Base-by-base conservation (phyloP, 75 land plant genomes). In the Pinus taeda region DNA sequence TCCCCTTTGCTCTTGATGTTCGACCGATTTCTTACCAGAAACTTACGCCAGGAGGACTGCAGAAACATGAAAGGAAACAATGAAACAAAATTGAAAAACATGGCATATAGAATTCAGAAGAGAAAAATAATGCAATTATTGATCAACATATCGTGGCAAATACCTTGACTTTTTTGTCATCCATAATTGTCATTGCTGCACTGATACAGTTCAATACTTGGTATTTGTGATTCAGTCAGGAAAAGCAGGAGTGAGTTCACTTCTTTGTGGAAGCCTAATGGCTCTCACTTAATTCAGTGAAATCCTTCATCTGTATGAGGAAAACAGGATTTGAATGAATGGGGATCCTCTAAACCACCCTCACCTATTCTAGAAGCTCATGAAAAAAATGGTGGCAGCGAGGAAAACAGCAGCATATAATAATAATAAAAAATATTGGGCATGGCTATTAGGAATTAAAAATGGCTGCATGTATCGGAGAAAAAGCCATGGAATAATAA, bases 11-110 rank as follows among this genome's bases (percentile, higher is more conserved):
- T 76, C 36, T 82, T 84, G 5, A 85, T 71, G 42, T 87, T 90
- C 30, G 87, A 74, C 89, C 89, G 87, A 77, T 87, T 90, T 59
- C 75, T 78, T 53, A 81, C 83, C 45, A 90, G 83, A 45, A 57
- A 21, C 73, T 80, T 84, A 13, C 87, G 85, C 92, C 89, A 90
- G 1, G 84, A 89, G 57, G 73, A 76, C 72, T 42, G 18, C 18
- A 33, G 4, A 36, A 65, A 65, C 39, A 36, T 4, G 20, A 65
- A 65, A 6, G 3, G 36, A 33, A 5, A 17, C 69, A 17, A 17
- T 65, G 33, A 65, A 20, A 36, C 42, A 6, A 36, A 4, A 14
- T 62, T 24, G 33, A 3, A n/a, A 24, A 12, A 6, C 4, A 62
- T 24, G 15, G 29, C 15, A 29, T 24, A 26, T 24, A 26, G 21